Conservation (phyloP, 2,329 filamentous ascomycete genomes). For the Neofusicoccum ribis region DNA sequence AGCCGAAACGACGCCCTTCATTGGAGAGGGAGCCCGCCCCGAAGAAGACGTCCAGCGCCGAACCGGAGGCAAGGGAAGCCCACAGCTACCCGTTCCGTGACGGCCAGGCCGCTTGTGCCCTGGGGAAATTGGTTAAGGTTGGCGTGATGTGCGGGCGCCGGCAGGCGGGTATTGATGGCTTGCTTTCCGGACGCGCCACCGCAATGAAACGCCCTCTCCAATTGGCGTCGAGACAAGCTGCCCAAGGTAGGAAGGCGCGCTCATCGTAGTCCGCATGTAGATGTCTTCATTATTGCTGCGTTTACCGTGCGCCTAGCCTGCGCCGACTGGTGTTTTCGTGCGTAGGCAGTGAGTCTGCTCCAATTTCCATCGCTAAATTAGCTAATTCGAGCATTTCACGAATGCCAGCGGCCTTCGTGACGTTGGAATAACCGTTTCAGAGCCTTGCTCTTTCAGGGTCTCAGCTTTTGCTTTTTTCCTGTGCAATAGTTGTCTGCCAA, state of each 20-base stretch:
- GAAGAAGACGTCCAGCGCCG: too few relatives aligned
- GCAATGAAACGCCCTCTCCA: background rate
- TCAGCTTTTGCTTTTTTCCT: background rate
- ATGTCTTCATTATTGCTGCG: background rate
- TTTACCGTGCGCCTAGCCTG: background rate
- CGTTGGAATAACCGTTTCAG: slow-evolving; percentile 13
- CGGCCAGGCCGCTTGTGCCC: background rate
- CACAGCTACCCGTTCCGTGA: too few relatives aligned
- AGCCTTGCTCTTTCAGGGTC: background rate
- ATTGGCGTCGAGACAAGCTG: background rate
- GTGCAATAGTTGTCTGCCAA: background rate
- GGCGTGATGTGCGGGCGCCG: background rate
- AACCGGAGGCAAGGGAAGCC: too few relatives aligned
- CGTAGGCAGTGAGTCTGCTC: too few relatives aligned
- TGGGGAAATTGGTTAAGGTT: background rate
- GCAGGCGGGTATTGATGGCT: background rate
- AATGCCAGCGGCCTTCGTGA: background rate
- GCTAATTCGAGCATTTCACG: background rate
- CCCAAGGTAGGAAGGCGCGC: background rate
- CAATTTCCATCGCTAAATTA: background rate
- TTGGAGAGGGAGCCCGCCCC: too few relatives aligned
- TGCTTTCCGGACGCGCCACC: background rate
- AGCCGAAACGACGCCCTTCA: too few relatives aligned
- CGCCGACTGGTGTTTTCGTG: background rate
- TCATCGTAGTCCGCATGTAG: background rate